These are phyloP conservation scores for Podospora comata DNA, from an alignment of 495 filamentous ascomycete genomes.

Conservation along the genomic window DNA sequence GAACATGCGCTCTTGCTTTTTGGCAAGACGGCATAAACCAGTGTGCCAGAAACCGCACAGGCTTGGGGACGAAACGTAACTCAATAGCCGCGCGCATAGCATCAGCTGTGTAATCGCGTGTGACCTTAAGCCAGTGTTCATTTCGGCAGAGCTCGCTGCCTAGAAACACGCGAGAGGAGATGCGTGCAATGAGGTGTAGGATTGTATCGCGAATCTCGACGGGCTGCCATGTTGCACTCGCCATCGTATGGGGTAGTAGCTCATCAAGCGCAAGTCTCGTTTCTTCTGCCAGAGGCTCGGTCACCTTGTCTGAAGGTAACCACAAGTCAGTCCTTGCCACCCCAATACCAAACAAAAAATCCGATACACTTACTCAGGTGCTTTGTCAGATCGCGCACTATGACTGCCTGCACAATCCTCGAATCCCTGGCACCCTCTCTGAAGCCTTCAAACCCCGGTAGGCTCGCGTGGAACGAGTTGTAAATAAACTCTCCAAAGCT, in stretches of 20 bases:
- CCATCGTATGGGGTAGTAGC: constrained; percentile 22
- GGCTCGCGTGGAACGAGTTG: constrained; percentile 45
- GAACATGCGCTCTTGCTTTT: constrained; percentile 20
- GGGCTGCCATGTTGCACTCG: constrained; percentile 29
- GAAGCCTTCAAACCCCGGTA: constrained; percentile 49
- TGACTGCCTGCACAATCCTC: constrained; percentile 37
- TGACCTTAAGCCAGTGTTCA: constrained; percentile 43
- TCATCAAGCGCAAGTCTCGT: constrained; percentile 37
- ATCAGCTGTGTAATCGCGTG: constrained; percentile 39
- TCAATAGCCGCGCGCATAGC: constrained; percentile 29
- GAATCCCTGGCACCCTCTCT: constrained; percentile 22
- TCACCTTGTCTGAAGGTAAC: constrained; percentile 29
- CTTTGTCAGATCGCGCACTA: constrained; percentile 49
- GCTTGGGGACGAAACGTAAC: constrained; percentile 34
- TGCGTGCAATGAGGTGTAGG: constrained; percentile 38
- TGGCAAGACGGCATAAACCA: constrained; percentile 37
- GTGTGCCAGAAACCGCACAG: constrained; percentile 34
- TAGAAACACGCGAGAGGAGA: constrained; percentile 48
- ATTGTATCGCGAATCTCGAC: constrained; percentile 19
- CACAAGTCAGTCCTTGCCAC: too few species aligned
- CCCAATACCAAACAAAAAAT: neutral
- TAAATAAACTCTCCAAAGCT: constrained; percentile 37
- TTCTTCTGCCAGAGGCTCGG: constrained; percentile 41
- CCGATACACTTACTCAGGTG: constrained; percentile 34
- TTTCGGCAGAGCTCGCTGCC: constrained; percentile 47